These are phyloP conservation scores for Penicillium sp. DNA, from an alignment of 2,329 filamentous ascomycete genomes.

Conservation along the genomic window DNA sequence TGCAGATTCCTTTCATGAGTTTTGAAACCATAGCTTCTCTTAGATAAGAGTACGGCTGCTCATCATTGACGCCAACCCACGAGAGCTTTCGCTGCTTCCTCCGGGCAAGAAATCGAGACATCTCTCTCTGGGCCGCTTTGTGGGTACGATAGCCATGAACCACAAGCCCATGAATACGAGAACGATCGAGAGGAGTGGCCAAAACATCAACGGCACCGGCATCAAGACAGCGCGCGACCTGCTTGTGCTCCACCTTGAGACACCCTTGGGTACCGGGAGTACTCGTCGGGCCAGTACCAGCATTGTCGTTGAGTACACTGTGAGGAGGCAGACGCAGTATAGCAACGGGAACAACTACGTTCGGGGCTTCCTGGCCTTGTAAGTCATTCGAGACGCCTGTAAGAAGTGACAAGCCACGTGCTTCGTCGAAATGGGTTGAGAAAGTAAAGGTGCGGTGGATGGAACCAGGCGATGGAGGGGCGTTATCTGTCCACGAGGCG, in stretches of 20 bases:
- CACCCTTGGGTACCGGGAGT: slow-evolving; percentile 31
- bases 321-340: slow-evolving; percentile 37
- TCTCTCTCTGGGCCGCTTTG: slow-evolving; percentile 69
- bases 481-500: slow-evolving; percentile 30
- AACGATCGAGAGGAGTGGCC: slow-evolving; percentile 69
- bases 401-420: slow-evolving; percentile 49
- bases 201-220: slow-evolving; percentile 84
- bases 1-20: slow-evolving; percentile 85
- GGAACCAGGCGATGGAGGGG: slow-evolving; percentile 32
- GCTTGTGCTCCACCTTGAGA: slow-evolving; percentile 45
- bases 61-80: slow-evolving; percentile 83
- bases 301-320: slow-evolving; percentile 16
- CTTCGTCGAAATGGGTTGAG: slow-evolving; percentile 44
- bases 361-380: slow-evolving; percentile 48
- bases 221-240: slow-evolving; percentile 71
- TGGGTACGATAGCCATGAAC: slow-evolving; percentile 80
- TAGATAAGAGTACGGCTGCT: slow-evolving; percentile 83
- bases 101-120: slow-evolving; percentile 66
- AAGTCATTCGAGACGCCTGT: slow-evolving; percentile 50
- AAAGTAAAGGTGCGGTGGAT: slow-evolving; percentile 42
- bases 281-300: slow-evolving; percentile 14
- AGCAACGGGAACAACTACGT: slow-evolving; percentile 50
- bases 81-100: slow-evolving; percentile 78
- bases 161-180: slow-evolving; percentile 70
- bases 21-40: slow-evolving; percentile 88